Conservation (phyloP, 345 rosid genomes). For the Clarkia xantiana region DNA sequence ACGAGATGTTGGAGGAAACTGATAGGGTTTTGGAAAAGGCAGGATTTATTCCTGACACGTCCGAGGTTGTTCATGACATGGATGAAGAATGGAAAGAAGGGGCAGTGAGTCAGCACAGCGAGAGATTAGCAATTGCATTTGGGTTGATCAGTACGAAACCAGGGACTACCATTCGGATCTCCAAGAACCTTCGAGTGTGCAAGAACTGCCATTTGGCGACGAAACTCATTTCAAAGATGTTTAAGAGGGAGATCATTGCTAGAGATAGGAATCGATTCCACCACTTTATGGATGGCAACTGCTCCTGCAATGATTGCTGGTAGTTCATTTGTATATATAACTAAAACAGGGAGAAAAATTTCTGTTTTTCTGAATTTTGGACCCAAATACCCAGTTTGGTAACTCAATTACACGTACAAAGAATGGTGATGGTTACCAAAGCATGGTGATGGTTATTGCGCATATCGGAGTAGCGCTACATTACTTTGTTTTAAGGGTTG, state of each 20-base stretch:
- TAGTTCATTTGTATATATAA: constrained; percentile 7
- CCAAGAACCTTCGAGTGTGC: constrained; percentile 74
- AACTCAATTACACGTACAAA: too few species aligned
- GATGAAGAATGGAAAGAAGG: constrained; percentile 68
- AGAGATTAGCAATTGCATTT: constrained; percentile 70
- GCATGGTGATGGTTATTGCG: too few species aligned
- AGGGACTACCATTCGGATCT: constrained; percentile 57
- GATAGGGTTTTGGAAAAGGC: constrained; percentile 32
- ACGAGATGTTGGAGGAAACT: constrained; percentile 47
- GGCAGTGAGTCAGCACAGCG: constrained; percentile 59
- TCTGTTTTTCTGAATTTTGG: too few species aligned
- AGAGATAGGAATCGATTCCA: constrained; percentile 71
- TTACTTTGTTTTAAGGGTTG: too few species aligned
- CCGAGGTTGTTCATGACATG: constrained; percentile 60
- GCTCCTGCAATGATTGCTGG: constrained; percentile 78
- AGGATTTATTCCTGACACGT: constrained; percentile 52
- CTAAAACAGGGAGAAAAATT: background rate
- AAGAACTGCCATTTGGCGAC: constrained; percentile 63
- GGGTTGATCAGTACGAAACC: constrained; percentile 72
- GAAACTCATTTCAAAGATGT: constrained; percentile 58
- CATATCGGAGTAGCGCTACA: too few species aligned
- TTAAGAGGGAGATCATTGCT: constrained; percentile 61
- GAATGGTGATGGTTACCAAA: too few species aligned
- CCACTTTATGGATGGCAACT: constrained; percentile 56
- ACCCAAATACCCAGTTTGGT: too few species aligned